A percentile compares a stretch with the other conserved stretches of the same genome.
These are phyloP conservation scores for Kazachstania martiniae DNA, from an alignment of 805 yeast genomes.

Conservation along the genomic window DNA sequence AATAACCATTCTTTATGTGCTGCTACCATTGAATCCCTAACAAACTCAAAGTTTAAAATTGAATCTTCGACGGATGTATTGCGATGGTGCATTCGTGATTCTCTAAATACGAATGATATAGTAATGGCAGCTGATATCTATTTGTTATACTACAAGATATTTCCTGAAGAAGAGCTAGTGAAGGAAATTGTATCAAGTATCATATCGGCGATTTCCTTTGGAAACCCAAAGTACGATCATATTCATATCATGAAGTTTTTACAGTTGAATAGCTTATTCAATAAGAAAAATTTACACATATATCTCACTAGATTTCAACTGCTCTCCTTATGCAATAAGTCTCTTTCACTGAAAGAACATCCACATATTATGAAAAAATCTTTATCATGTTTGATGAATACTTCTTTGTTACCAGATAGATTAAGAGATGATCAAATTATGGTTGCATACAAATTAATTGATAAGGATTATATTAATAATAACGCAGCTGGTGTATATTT, in stretches of 20 bases:
- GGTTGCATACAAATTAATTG: slow-evolving; percentile 15
- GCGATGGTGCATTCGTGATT: slow-evolving; percentile 11
- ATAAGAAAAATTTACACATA: background rate
- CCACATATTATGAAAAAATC: slow-evolving; percentile 10
- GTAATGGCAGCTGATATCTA: slow-evolving; percentile 16
- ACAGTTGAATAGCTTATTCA: slow-evolving; percentile 7
- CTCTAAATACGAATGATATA: slow-evolving; percentile 10
- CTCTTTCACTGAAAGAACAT: slow-evolving; percentile 9
- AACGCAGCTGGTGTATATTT: slow-evolving; percentile 19
- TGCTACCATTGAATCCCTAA: background rate
- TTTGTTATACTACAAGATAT: slow-evolving; percentile 9
- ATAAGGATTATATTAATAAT: slow-evolving; percentile 10
- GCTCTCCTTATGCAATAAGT: slow-evolving; percentile 13
- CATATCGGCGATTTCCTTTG: slow-evolving; percentile 13
- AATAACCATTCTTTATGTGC: background rate
- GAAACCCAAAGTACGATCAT: slow-evolving; percentile 15
- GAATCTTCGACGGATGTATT: slow-evolving; percentile 1
- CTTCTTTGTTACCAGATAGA: background rate
- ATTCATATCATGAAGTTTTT: slow-evolving; percentile 10
- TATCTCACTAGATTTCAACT: slow-evolving; percentile 10
- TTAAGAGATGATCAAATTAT: slow-evolving; percentile 7
- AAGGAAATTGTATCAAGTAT: slow-evolving; percentile 5
- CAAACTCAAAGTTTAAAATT: background rate
- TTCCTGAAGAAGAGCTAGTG: slow-evolving; percentile 4
- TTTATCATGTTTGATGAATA: slow-evolving; percentile 8